These are phyloP conservation scores for Hortiboletus flavorubellus DNA, from an alignment of 768 basidiomycete species.

Conservation along the genomic window DNA sequence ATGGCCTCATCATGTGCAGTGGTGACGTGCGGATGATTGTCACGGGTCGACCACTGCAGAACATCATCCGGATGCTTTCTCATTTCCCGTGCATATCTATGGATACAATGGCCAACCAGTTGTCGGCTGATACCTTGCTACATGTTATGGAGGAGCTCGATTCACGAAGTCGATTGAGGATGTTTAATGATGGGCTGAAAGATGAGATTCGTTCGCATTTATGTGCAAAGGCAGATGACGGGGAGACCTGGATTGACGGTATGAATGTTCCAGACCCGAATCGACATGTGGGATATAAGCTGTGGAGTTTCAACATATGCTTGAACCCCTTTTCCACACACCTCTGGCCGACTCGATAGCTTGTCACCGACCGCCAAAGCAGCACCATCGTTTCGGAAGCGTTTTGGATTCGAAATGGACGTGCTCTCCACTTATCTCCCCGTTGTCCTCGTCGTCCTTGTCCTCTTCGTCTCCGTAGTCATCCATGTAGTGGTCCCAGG, in stretches of 20 bases:
- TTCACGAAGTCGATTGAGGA: slow-evolving; percentile 3
- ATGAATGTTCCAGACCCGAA: background rate
- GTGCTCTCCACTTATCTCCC: slow-evolving; percentile 23
- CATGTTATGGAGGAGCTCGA: slow-evolving; percentile 11
- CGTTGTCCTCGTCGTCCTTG: slow-evolving; percentile 50
- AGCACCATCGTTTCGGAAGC: slow-evolving; percentile 27
- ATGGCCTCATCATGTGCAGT: background rate
- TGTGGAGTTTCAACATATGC: too few relatives aligned
- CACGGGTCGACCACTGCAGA: slow-evolving; percentile 8
- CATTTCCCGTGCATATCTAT: slow-evolving; percentile 9
- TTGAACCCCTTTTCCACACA: too few relatives aligned
- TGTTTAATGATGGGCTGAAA: background rate
- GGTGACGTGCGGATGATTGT: slow-evolving; percentile 1
- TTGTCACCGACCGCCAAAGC: too few relatives aligned
- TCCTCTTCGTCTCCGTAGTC: slow-evolving; percentile 50
- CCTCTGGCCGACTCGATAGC: too few relatives aligned
- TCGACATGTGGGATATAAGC: too few relatives aligned
- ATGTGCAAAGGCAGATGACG: slow-evolving; percentile 5
- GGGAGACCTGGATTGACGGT: too few relatives aligned
- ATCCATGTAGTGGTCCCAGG: slow-evolving; percentile 50
- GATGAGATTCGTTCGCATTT: slow-evolving; percentile 6
- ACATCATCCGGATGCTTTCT: slow-evolving; percentile 1
- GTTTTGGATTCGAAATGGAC: slow-evolving; percentile 27
- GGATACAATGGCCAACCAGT: background rate
- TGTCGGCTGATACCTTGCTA: slow-evolving; percentile 9